A percentile compares a stretch with the other conserved stretches of the same genome.
These are phyloP conservation scores for Eucalyptus microcorys DNA, from an alignment of 345 rosid species.

Conservation along the genomic window DNA sequence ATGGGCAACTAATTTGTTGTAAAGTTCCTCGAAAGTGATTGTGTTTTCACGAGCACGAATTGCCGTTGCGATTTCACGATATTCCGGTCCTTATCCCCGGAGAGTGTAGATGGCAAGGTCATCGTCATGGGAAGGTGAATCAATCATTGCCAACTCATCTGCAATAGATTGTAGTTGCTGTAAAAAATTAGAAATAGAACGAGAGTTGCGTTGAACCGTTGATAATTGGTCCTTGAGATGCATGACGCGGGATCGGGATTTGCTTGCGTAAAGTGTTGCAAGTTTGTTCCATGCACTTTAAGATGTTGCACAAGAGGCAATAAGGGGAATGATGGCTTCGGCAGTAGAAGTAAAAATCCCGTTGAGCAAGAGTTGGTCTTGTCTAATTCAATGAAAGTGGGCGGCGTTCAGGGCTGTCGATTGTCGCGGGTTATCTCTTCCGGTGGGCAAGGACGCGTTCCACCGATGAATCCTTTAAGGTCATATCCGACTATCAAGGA, in stretches of 20 bases:
- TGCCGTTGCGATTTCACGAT: neutral
- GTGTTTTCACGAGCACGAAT: neutral
- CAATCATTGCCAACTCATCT: neutral
- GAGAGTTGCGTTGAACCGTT: neutral
- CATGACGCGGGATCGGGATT: neutral
- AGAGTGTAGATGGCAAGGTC: neutral
- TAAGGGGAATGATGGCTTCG: neutral
- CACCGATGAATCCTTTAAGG: neutral
- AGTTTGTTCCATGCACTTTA: neutral
- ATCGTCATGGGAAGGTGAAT: neutral
- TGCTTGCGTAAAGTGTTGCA: neutral
- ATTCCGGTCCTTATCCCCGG: neutral
- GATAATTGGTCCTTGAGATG: neutral
- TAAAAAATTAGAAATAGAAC: neutral
- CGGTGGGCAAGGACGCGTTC: neutral
- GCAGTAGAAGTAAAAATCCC: neutral
- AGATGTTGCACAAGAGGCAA: neutral
- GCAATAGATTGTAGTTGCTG: neutral
- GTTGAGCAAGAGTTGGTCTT: neutral
- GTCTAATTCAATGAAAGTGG: neutral
- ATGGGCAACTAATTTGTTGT: neutral
- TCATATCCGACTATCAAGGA: neutral
- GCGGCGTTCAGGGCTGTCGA: neutral
- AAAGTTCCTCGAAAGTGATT: neutral
- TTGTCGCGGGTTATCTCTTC: neutral